Percentiles rank a stretch among this genome's conserved stretches.
Conservation (phyloP, 371 early-diverging fungal genomes). For the Lichtheimia ramosa region DNA sequence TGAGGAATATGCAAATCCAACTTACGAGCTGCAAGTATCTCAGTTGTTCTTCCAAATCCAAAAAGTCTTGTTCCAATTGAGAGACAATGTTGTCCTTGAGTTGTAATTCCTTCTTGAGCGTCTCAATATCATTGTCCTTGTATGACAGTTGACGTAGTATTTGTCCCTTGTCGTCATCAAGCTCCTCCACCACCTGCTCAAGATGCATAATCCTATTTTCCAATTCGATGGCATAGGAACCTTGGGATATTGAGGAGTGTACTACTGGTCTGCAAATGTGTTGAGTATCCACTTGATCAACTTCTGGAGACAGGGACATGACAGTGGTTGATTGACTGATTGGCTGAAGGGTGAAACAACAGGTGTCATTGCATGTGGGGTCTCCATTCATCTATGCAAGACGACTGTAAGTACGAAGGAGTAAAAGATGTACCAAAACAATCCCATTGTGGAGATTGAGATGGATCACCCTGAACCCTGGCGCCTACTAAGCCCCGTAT, state of each 20-base stretch:
- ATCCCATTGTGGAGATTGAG: not conserved
- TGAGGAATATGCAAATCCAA: not conserved
- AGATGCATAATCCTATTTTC: constrained; percentile 38
- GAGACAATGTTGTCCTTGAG: constrained; percentile 53
- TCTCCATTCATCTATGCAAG: constrained; percentile 37
- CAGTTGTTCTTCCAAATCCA: constrained; percentile 45
- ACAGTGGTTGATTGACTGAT: constrained; percentile 46
- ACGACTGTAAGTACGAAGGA: not conserved
- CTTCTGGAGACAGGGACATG: constrained; percentile 44
- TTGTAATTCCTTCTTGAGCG: constrained; percentile 43
- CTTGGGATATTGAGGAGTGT: constrained; percentile 45
- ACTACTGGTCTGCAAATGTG: constrained; percentile 53
- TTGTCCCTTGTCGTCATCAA: constrained; percentile 42
- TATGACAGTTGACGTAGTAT: constrained; percentile 27
- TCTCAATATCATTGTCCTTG: constrained; percentile 49
- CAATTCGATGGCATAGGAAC: constrained; percentile 43
- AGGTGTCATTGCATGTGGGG: constrained; percentile 45
- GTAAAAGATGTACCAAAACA: not conserved
- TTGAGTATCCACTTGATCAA: constrained; percentile 44
- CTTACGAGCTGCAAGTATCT: constrained; percentile 47
- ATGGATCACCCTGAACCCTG: no score
- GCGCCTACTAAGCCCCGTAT: not conserved
- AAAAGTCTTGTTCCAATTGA: constrained; percentile 49
- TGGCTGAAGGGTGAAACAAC: constrained; percentile 46
- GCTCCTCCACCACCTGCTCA: constrained; percentile 37